Evolutionary conservation across 768 basidiomycete genomes (phyloP).

Genomic region (Sistotremastrum niveocremeum): DNA sequence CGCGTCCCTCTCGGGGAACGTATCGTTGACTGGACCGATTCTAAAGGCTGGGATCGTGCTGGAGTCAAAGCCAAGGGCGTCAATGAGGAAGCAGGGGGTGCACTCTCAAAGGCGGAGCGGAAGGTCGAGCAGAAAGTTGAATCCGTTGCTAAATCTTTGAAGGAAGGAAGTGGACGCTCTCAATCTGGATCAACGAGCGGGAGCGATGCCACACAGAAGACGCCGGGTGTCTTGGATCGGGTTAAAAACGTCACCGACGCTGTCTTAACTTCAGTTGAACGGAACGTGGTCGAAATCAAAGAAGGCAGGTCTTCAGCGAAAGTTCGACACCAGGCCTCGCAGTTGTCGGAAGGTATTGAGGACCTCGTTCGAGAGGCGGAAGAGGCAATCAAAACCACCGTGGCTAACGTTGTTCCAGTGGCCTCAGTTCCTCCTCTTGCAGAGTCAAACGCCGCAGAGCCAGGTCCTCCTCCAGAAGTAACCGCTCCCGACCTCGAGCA

Average conservation of each 20-base stretch:
- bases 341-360: conserved; percentile 49
- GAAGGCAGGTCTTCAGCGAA: conserved; percentile 26
- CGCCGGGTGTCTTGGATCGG: too few relatives aligned
- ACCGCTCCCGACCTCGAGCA: conserved; percentile 14
- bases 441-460: conserved; percentile 6
- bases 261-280: neutral
- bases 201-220: neutral
- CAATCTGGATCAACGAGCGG: conserved; percentile 29
- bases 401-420: conserved; percentile 2
- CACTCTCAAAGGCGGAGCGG: conserved; percentile 18
- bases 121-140: conserved; percentile 30
- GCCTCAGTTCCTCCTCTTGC: neutral
- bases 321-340: conserved; percentile 29
- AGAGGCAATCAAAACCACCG: conserved; percentile 31
- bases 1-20: conserved; percentile 65
- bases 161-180: conserved; percentile 30
- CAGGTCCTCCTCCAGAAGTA: conserved; percentile 14
- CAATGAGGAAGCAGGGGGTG: conserved; percentile 20
- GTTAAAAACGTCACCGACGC: neutral
- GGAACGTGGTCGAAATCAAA: conserved; percentile 16
- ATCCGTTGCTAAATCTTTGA: conserved; percentile 22
- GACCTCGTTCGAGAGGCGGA: conserved; percentile 64
- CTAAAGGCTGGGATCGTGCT: conserved; percentile 57
- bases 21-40: conserved; percentile 73
- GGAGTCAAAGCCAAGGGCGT: conserved; percentile 7